Evolutionary conservation across 192 early-diverging fungal genomes (phyloP), one percentile per base, ranked within the genome.

Genomic region (Coemansia nantahalensis): DNA sequence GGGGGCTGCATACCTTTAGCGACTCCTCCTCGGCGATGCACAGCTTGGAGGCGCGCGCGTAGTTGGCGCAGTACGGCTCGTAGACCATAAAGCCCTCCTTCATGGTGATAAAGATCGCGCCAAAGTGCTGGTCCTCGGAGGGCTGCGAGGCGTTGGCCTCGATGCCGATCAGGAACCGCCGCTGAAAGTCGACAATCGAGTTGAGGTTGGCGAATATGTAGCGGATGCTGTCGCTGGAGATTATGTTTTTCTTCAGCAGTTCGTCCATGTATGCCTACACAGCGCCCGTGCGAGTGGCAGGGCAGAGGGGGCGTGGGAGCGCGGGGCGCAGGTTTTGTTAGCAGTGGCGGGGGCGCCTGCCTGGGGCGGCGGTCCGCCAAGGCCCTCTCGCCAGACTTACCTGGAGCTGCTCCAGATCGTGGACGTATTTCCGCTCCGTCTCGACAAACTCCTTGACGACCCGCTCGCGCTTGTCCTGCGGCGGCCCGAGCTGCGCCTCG

Each of bases 101-200:
- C 78, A 87, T 87, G 62, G 82, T 75, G n/a, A 87, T 48, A 56
- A 97, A 98, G 13, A 96, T 73, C 13, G 74, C 78, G 22, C 96
- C 96, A 73, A 97, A 85, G 35, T 87, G 79, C 64, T 99, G 94
- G 37, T 99, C 93, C 37, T 81, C 66, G 16, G 86, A 58, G 22
- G 83, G 43, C 51, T 83, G 79, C 19, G 83, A 80, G 18, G 84
- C 82, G 21, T 90, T 79, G 26, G 86, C 82, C 77, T 99, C 96
- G 62, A 99, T 67, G 31, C 83, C 82, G 39, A 97, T 84, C 57
- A 99, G 73, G 56, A 99, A 97, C 34, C 94, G 82, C 17, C 94
- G 85, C 73, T 97, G 93, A 44, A 97, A 97, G 56, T 99, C 95
- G 17, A 97, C 82, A n/a, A 99, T 75, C 41, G 87, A 84, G 65